Conservation (phyloP, 2,329 filamentous ascomycete genomes). For the Calonectria hawksworthii region DNA sequence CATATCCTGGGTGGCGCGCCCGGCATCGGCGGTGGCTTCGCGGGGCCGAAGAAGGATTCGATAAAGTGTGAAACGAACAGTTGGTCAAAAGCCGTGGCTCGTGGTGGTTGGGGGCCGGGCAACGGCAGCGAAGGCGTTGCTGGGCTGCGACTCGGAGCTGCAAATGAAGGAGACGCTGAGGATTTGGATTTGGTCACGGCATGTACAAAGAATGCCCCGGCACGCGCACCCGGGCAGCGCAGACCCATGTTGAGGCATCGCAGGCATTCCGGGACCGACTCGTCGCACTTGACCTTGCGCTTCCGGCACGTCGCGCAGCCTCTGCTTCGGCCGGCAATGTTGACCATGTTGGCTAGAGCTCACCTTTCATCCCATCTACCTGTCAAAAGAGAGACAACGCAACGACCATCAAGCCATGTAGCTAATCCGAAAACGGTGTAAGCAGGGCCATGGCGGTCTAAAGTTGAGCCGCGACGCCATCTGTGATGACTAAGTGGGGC, state of each 20-base stretch:
- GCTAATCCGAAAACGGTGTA: neutral
- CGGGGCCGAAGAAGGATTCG: conserved; percentile 28
- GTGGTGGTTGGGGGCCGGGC: conserved; percentile 12
- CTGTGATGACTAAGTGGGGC: neutral
- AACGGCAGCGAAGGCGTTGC: neutral
- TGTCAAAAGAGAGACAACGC: neutral
- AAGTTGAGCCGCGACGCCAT: neutral
- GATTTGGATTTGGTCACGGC: neutral
- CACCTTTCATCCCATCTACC: neutral
- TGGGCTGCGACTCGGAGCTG: neutral
- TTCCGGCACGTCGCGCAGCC: conserved; percentile 29
- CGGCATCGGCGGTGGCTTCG: conserved; percentile 14
- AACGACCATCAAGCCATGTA: neutral
- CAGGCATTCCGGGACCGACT: conserved; percentile 15
- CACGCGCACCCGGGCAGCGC: conserved; percentile 19
- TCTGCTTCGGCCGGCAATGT: conserved; percentile 27
- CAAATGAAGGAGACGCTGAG: neutral
- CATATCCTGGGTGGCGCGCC: conserved; percentile 16
- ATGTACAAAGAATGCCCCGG: conserved; percentile 25
- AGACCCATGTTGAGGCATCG: conserved; percentile 27
- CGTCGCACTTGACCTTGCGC: conserved; percentile 31
- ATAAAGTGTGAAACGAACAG: conserved; percentile 27
- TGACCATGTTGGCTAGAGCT: conserved; percentile 20
- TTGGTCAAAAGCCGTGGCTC: conserved; percentile 24
- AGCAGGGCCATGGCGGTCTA: neutral